These are phyloP conservation scores for Trichothecium roseum DNA, from an alignment of 2,329 filamentous ascomycete genomes.

Conservation along the genomic window DNA sequence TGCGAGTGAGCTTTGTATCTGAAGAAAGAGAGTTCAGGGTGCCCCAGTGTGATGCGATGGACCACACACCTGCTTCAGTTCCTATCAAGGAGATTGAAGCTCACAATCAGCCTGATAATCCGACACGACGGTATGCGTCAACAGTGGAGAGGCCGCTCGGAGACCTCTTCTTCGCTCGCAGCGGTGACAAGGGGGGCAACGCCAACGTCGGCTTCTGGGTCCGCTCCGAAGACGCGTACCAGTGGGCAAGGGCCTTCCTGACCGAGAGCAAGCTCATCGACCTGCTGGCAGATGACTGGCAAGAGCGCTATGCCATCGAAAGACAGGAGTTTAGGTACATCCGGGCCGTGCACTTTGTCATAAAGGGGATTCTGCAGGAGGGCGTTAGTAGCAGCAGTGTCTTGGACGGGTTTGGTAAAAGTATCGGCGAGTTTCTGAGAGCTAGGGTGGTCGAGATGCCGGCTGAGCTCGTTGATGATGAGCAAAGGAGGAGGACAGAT, in stretches of 20 bases:
- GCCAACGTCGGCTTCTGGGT: constrained; percentile 24
- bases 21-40: constrained; percentile 3
- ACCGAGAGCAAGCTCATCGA: constrained; percentile 22
- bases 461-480: constrained; percentile 9
- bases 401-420: constrained; percentile 40
- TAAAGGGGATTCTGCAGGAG: constrained; percentile 31
- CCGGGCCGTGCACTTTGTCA: constrained; percentile 32
- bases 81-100: no score
- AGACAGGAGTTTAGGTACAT: constrained; percentile 33
- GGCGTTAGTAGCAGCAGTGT: constrained; percentile 35
- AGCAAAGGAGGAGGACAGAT: constrained; percentile 9
- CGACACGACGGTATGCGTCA: no score
- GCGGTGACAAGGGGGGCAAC: constrained; percentile 22
- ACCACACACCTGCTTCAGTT: no score
- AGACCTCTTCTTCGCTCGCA: constrained; percentile 17
- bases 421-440: constrained; percentile 37
- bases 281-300: constrained; percentile 33
- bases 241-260: constrained; percentile 28
- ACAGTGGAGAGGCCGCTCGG: constrained; percentile 15
- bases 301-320: constrained; percentile 26
- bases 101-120: no score
- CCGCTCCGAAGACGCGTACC: constrained; percentile 24
- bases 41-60: no score
- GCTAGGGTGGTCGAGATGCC: constrained; percentile 17
- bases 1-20: constrained; percentile 12